A percentile compares a stretch with the other conserved stretches of the same genome.
phyloP scores from a whole-genome alignment of 2,329 filamentous ascomycete genomes.

The Domatiomyces catenatus region DNA sequence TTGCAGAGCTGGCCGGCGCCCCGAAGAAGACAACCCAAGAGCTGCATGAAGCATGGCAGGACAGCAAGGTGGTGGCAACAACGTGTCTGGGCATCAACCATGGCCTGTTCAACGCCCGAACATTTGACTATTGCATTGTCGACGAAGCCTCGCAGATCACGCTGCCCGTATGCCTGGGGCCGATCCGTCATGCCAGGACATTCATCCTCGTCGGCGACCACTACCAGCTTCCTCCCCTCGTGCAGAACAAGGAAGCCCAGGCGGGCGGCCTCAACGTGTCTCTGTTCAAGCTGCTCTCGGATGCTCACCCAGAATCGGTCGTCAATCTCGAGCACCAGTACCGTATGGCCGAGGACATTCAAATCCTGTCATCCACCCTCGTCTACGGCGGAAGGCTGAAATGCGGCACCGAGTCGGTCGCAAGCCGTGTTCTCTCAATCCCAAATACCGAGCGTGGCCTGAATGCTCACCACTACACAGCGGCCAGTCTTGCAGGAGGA shows the following conservation, averaged over 20 bases:
- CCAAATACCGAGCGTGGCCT: conserved; percentile 47
- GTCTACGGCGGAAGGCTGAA: conserved; percentile 87
- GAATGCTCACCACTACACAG: conserved; percentile 40
- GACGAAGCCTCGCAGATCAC: conserved; percentile 98
- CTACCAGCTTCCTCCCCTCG: conserved; percentile 84
- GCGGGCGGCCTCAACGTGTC: conserved; percentile 80
- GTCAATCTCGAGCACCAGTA: conserved; percentile 92
- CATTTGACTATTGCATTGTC: conserved; percentile 96
- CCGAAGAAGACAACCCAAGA: conserved; percentile 67
- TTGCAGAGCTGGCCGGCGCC: conserved; percentile 62
- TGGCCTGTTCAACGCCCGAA: conserved; percentile 68
- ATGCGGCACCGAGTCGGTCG: conserved; percentile 68
- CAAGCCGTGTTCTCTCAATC: conserved; percentile 51
- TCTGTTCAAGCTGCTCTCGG: conserved; percentile 84
- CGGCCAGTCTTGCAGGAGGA: neutral
- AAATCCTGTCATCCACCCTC: conserved; percentile 79
- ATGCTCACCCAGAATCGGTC: conserved; percentile 71
- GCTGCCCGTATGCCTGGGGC: conserved; percentile 80
- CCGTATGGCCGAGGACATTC: conserved; percentile 94
- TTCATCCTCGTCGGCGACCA: conserved; percentile 96
- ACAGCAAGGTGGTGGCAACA: conserved; percentile 78
- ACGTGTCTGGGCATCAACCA: conserved; percentile 90
- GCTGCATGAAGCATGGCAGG: conserved; percentile 68
- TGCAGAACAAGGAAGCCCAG: conserved; percentile 78
- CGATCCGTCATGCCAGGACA: conserved; percentile 78